Evolutionary conservation across 2,329 filamentous ascomycete genomes (phyloP).

Genomic region (Apiospora pterosperma): DNA sequence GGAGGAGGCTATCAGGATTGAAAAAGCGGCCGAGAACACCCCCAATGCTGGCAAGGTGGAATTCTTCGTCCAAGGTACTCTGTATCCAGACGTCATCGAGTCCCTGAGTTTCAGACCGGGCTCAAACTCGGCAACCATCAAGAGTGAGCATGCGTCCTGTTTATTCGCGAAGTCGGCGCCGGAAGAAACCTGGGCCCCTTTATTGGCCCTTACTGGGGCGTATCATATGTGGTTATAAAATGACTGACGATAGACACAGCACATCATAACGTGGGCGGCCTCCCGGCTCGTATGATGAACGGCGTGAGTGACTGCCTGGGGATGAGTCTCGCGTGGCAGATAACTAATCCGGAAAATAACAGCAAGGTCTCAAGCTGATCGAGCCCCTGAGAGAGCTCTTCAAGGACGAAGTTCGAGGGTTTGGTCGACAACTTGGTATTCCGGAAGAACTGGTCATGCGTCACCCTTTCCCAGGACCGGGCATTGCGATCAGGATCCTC

Average conservation of each 20-base stretch:
- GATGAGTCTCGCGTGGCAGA: too few species aligned
- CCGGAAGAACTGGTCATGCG: constrained; percentile 73
- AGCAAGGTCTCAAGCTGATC: constrained; percentile 42
- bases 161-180: too few species aligned
- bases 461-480: constrained; percentile 70
- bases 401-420: constrained; percentile 73
- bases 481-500: constrained; percentile 73
- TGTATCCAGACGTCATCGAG: constrained; percentile 57
- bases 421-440: constrained; percentile 69
- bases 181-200: not conserved
- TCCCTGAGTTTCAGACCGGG: constrained; percentile 44
- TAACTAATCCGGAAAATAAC: too few species aligned
- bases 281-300: constrained; percentile 34
- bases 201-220: too few species aligned
- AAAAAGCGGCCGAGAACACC: constrained; percentile 65
- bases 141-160: constrained; percentile 24
- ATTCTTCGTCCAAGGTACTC: constrained; percentile 84
- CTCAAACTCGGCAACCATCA: constrained; percentile 50
- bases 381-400: constrained; percentile 61
- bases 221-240: not conserved
- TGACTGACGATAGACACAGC: constrained; percentile 20
- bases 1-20: constrained; percentile 67
- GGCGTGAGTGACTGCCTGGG: constrained; percentile 22
- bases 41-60: constrained; percentile 70
- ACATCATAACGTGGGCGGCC: constrained; percentile 43